Evolutionary conservation across 2,329 filamentous ascomycete species (phyloP).

Genomic region (Verticillium klebahnii): DNA sequence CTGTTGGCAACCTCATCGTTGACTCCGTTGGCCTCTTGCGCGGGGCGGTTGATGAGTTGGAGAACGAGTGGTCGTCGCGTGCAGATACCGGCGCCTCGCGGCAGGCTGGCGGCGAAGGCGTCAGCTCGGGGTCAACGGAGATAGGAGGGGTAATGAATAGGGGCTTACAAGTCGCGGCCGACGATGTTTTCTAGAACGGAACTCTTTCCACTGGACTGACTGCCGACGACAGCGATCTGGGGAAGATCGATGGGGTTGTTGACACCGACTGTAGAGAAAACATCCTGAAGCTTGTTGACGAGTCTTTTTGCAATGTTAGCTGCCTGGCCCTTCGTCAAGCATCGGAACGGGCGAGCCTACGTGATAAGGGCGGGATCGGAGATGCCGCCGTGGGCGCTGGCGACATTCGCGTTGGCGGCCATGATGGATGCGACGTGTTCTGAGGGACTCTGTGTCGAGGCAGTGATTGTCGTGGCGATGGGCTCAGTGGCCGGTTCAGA

Average conservation of each 20-base stretch:
- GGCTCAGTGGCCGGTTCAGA: constrained; percentile 1
- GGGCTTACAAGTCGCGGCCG: constrained; percentile 90
- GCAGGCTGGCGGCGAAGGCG: constrained; percentile 59
- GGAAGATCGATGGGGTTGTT: constrained; percentile 99
- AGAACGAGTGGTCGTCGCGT: constrained; percentile 93
- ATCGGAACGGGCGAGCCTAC: constrained; percentile 30
- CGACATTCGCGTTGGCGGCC: not conserved
- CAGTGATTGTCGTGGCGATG: not conserved
- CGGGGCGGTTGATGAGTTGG: constrained; percentile 90
- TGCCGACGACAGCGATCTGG: constrained; percentile 96
- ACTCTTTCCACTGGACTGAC: constrained; percentile 98
- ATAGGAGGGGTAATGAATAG: constrained; percentile 8
- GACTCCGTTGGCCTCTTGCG: constrained; percentile 67
- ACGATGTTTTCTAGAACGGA: constrained; percentile 99
- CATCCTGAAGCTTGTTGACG: constrained; percentile 99
- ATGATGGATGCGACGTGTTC: constrained; percentile 5
- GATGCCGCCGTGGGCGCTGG: constrained; percentile 45
- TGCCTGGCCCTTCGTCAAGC: constrained; percentile 5
- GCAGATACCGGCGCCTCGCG: constrained; percentile 95
- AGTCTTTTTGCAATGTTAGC: constrained; percentile 49
- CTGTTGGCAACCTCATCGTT: constrained; percentile 60
- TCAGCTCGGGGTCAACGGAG: constrained; percentile 8
- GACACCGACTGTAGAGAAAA: constrained; percentile 96
- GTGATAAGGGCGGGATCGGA: constrained; percentile 64
- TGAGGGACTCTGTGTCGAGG: not conserved